Conservation (phyloP, 129 eudicot genomes). For the Flaveria sonorensis region DNA sequence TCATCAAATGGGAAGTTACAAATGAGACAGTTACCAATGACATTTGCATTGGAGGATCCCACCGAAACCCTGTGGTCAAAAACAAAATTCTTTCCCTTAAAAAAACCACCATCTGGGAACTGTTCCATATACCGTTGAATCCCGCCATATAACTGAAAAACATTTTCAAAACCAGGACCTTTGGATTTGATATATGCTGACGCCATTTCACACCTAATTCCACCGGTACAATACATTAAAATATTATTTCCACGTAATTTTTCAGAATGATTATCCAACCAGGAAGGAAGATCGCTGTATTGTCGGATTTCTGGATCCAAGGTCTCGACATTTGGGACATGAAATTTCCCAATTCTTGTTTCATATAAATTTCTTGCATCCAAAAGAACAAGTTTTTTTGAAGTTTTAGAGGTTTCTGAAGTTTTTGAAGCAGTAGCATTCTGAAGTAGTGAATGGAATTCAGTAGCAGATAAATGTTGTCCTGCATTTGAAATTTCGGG, state of each 20-base stretch:
- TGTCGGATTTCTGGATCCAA: conserved; percentile 92
- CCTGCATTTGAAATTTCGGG: conserved; percentile 86
- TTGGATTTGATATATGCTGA: conserved; percentile 91
- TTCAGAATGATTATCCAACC: conserved; percentile 80
- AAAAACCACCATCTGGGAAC: conserved; percentile 92
- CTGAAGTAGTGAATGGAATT: conserved; percentile 77
- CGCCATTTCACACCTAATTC: conserved; percentile 98
- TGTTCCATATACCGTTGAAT: conserved; percentile 94
- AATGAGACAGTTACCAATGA: conserved; percentile 68
- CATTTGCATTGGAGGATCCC: conserved; percentile 53
- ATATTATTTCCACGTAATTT: conserved; percentile 64
- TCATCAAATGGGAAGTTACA: conserved; percentile 73
- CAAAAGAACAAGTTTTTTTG: conserved; percentile 56
- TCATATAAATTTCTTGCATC: conserved; percentile 95
- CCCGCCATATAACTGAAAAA: conserved; percentile 93
- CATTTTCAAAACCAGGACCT: conserved; percentile 96
- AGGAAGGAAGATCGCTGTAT: conserved; percentile 85
- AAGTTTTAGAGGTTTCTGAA: conserved; percentile 23
- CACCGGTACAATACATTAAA: conserved; percentile 97
- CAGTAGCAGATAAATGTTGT: conserved; percentile 74
- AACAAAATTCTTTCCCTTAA: conserved; percentile 91
- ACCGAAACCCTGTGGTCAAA: conserved; percentile 96
- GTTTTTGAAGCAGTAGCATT: conserved; percentile 36
- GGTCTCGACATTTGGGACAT: conserved; percentile 64
- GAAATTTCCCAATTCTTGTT: conserved; percentile 88